These are phyloP conservation scores for Cairneyella variabilis DNA, from an alignment of 495 filamentous ascomycete species.

Conservation along the genomic window DNA sequence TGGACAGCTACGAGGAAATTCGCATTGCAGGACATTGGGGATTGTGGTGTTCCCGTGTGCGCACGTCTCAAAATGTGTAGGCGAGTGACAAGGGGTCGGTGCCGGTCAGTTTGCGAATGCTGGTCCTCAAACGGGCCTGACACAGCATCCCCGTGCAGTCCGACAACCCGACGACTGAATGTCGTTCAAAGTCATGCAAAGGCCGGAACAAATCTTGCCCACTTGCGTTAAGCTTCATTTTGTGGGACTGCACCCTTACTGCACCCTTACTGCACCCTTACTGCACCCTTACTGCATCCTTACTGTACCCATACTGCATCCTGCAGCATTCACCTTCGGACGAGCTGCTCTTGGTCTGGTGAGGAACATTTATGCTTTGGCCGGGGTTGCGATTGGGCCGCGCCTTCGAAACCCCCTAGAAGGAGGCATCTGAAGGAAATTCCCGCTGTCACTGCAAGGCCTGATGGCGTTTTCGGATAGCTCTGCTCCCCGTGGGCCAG, in stretches of 20 bases:
- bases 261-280: no score
- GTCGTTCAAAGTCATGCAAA: constrained; percentile 2
- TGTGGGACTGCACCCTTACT: no score
- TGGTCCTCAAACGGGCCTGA: constrained; percentile 13
- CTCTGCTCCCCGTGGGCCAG: constrained; percentile 9
- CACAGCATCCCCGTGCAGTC: constrained; percentile 17
- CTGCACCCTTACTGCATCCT: no score
- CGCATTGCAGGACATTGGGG: background rate
- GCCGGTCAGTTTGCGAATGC: constrained; percentile 2
- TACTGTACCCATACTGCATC: no score
- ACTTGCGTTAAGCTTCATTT: constrained; percentile 5
- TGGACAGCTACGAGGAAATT: background rate
- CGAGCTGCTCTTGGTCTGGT: no score
- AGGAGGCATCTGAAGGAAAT: background rate
- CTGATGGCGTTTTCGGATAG: constrained; percentile 15
- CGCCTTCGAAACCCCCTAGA: background rate
- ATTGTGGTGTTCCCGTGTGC: constrained; percentile 2
- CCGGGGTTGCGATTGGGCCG: constrained; percentile 4
- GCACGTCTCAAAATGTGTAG: constrained; percentile 6
- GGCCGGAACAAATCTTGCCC: background rate
- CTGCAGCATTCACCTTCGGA: no score
- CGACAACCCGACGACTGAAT: background rate
- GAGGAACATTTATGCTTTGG: background rate
- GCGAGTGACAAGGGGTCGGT: no score
- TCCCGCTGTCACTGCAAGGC: constrained; percentile 14